Conservation (phyloP, 805 yeast genomes). For the Myxozyma nipponensis region DNA sequence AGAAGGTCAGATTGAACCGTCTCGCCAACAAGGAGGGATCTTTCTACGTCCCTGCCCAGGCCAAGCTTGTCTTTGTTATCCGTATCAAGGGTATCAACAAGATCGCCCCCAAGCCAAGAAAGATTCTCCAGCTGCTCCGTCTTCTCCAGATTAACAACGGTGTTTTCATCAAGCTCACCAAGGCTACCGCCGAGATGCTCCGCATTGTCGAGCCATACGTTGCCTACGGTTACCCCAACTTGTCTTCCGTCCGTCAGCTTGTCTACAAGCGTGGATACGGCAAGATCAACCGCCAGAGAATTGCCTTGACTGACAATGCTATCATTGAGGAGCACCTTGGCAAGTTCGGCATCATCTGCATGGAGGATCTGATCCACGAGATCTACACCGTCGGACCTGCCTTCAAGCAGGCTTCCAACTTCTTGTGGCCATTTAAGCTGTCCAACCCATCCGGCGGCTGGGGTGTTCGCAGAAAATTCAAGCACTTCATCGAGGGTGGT, state of each 20-base stretch:
- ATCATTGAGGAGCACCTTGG: conserved; percentile 69
- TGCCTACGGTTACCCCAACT: conserved; percentile 78
- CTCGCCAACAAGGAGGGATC: conserved; percentile 92
- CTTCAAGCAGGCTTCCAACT: conserved; percentile 82
- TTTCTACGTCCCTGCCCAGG: conserved; percentile 78
- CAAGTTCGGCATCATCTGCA: conserved; percentile 68
- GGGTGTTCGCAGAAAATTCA: conserved; percentile 77
- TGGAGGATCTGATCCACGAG: conserved; percentile 79
- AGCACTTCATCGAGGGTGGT: conserved; percentile 82
- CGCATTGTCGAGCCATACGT: conserved; percentile 77
- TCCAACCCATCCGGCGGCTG: conserved; percentile 81
- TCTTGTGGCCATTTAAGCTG: conserved; percentile 81
- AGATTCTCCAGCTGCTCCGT: conserved; percentile 72
- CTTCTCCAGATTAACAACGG: conserved; percentile 76
- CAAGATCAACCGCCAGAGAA: conserved; percentile 74
- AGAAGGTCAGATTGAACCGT: conserved; percentile 73
- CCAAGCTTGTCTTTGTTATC: conserved; percentile 63
- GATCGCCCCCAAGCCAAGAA: conserved; percentile 80
- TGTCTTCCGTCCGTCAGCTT: conserved; percentile 67
- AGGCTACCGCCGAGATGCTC: conserved; percentile 73
- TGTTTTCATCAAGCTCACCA: conserved; percentile 73
- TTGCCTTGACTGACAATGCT: conserved; percentile 65
- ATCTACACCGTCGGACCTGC: conserved; percentile 79
- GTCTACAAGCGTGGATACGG: conserved; percentile 83
- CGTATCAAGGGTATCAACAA: conserved; percentile 78